Base-by-base conservation (phyloP, 2,329 filamentous ascomycete species). In the Diaporthe capsici region DNA sequence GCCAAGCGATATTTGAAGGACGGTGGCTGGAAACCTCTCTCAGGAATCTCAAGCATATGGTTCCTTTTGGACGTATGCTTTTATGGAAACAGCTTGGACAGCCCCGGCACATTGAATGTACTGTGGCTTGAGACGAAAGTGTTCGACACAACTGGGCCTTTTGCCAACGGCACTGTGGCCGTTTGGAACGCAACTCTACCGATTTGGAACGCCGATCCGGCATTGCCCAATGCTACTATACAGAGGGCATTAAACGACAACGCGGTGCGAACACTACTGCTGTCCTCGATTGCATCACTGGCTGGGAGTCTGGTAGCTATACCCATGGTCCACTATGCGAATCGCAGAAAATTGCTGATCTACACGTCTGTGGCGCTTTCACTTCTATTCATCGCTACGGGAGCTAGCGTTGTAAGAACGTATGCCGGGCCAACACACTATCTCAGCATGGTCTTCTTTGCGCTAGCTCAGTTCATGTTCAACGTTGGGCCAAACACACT, bases 41-140 rank as follows among this genome's bases (percentile, higher is more conserved):
- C 84, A 12, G 83, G 82, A 42, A 88, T 88, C 2, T 86, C 87
- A 0, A 80, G 86, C 55, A 84, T 86, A 60, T 90, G 89, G 89
- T 84, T 89, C 22, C 83, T 90, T 0, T 82, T 90, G n/a, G 89
- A 90, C 67, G 84, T 90, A 71, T 87, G 86, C 2, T 90, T 90
- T 75, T 90, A 90, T 76, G 88, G 88, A 12, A 85, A 89, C 72
- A 87, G 86, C 2, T 82, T 90, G 22, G 87, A 87, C 75, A 86
- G 85, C 63, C 81, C 84, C 39, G 81, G 80, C 13, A 85, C 84
- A 4, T 75, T 86, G 25, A 82, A 84, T 28, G 81, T 61, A 1
- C 58, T 61, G 12, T 61, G 58, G 58, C 58, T 61, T 42, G 58
- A 61, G 2, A 61, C 22, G 0, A 9, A 42, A 9, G 58, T 61